These are phyloP conservation scores for Pythium plurisporium DNA, from an alignment of 352 stramenopile genomes.

Conservation along the genomic window DNA sequence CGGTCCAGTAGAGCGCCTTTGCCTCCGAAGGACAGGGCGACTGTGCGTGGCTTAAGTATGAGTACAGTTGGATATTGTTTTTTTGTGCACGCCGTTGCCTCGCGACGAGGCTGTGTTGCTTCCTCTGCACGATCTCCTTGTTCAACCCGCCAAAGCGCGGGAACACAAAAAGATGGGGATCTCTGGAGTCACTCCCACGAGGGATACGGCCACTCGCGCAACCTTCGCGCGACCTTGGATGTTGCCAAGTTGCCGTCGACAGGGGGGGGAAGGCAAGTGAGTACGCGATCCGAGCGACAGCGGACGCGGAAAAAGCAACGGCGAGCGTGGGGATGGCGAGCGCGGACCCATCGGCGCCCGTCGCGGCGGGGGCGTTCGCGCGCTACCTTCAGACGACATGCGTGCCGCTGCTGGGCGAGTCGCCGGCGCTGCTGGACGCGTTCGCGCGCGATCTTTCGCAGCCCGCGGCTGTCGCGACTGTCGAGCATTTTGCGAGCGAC, in stretches of 20 bases:
- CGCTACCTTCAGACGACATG: constrained; percentile 64
- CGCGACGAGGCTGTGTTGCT: too few species aligned
- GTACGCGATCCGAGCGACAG: constrained; percentile 17
- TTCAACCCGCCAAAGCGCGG: background rate
- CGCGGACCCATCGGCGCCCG: constrained; percentile 30
- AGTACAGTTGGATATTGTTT: constrained; percentile 8
- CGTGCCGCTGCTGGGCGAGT: constrained; percentile 61
- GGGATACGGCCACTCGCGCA: background rate
- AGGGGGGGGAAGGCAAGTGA: background rate
- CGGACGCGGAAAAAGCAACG: constrained; percentile 15
- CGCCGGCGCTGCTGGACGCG: constrained; percentile 30
- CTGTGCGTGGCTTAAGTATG: constrained; percentile 16
- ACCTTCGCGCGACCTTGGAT: constrained; percentile 25
- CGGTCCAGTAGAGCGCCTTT: constrained; percentile 43
- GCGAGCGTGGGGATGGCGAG: constrained; percentile 24
- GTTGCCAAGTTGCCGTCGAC: too few species aligned
- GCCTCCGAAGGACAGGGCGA: background rate
- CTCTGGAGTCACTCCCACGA: constrained; percentile 6
- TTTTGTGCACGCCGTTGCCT: too few species aligned
- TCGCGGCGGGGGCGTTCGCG: constrained; percentile 42
- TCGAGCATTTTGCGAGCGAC: constrained; percentile 74
- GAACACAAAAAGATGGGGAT: background rate
- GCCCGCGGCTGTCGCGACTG: constrained; percentile 26
- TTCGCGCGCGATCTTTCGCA: constrained; percentile 46
- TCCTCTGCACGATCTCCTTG: background rate